A percentile compares a stretch with the other conserved stretches of the same genome.
phyloP scores from a whole-genome alignment of 2,329 filamentous ascomycete species.

The Calonectria honghensis region DNA sequence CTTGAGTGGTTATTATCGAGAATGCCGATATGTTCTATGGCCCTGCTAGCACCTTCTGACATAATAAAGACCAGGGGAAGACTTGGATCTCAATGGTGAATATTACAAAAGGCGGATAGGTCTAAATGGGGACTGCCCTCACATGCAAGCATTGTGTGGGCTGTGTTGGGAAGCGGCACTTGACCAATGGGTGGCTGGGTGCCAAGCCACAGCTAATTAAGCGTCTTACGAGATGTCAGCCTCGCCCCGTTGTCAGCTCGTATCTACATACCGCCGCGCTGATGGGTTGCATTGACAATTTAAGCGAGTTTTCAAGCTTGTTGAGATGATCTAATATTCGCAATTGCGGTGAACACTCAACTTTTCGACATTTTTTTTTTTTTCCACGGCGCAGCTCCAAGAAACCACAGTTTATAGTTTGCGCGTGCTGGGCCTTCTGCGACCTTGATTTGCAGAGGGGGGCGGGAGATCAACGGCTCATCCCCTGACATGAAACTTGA shows the following conservation, averaged over 20 bases:
- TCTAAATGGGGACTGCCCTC: background rate
- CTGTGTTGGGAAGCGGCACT: background rate
- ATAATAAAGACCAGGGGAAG: background rate
- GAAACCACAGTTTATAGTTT: background rate
- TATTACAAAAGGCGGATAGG: background rate
- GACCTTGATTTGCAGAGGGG: conserved; percentile 12
- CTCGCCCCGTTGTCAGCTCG: background rate
- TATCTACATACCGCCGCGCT: background rate
- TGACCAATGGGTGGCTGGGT: background rate
- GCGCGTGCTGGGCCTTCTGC: background rate
- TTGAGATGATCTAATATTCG: background rate
- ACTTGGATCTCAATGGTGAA: background rate
- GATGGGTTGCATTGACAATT: background rate
- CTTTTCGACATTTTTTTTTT: background rate
- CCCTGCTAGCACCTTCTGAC: background rate
- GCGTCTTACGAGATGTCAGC: background rate
- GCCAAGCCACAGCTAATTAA: background rate
- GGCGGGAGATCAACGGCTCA: conserved; percentile 20
- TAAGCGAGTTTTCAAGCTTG: conserved; percentile 1
- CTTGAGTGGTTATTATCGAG: background rate
- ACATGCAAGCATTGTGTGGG: background rate
- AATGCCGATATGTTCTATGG: background rate
- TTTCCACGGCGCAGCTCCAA: background rate
- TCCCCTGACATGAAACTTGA: conserved; percentile 17
- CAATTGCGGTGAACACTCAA: background rate